A percentile compares a stretch with the other conserved stretches of the same genome.
These are phyloP conservation scores for Babesia ovata DNA, from an alignment of 169 alveolate genomes.

Conservation along the genomic window DNA sequence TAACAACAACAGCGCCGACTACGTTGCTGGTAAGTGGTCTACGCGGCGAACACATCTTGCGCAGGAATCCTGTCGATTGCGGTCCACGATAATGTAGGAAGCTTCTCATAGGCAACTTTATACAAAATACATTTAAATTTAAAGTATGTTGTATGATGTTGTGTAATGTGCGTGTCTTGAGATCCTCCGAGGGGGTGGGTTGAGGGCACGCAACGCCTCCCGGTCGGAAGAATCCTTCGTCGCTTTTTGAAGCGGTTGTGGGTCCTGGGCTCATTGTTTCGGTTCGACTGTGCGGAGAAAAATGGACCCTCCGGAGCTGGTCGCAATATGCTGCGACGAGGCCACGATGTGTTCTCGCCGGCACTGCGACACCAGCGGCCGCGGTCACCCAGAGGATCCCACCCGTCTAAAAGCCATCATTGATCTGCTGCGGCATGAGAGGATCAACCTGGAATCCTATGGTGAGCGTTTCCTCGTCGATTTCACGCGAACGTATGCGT, in stretches of 20 bases:
- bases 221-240: too few species aligned
- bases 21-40: constrained; percentile 10
- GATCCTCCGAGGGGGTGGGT: too few species aligned
- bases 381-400: constrained; percentile 35
- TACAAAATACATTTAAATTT: not conserved
- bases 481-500: not conserved
- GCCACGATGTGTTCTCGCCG: constrained; percentile 27
- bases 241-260: too few species aligned
- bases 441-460: not conserved
- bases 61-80: constrained; percentile 21
- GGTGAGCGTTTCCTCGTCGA: constrained; percentile 6
- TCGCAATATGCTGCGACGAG: constrained; percentile 51
- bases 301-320: constrained; percentile 7
- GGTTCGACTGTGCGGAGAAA: not conserved
- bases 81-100: constrained; percentile 5
- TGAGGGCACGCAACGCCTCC: too few species aligned
- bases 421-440: constrained; percentile 7
- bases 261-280: too few species aligned
- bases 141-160: too few species aligned
- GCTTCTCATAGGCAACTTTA: not conserved
- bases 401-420: constrained; percentile 35
- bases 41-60: not conserved
- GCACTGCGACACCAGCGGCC: constrained; percentile 27
- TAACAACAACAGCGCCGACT: constrained; percentile 19
- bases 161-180: too few species aligned